Evolutionary conservation across 305 asterid genomes (phyloP), one percentile per base, ranked within the genome.

Genomic region (Fraxinus albicans): DNA sequence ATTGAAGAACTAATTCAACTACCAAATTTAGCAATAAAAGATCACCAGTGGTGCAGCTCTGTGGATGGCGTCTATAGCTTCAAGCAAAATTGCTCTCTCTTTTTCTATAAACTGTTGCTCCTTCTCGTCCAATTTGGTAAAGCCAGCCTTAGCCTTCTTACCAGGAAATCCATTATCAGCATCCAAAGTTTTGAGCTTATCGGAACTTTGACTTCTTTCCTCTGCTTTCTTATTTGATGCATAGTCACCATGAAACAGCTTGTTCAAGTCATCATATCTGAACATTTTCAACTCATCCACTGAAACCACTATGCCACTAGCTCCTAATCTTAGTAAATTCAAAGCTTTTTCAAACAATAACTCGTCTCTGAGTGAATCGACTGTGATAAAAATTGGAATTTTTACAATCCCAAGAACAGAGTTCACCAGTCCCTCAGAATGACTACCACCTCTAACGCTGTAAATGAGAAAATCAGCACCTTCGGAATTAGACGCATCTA

Each of bases 11-110:
- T 70, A 77, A 82, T 85, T 82, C 85, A 91, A 89, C 90, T 88
- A 86, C 90, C 93, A 92, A 91, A 91, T 79, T 88, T 86, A 90
- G 86, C 86, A 89, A 86, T 87, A 90, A 89, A 92, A 84, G 86
- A 91, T 97, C 97, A 96, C 99, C 98, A 90, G 93, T 82, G 98
- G 98, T 84, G 95, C 82, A 83, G 98, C 97, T 87, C 90, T 89
- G 83, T 88, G 85, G 88, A 97, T 91, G 87, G 86, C 88, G 83
- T 88, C 80, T 76, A 90, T 88, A 81, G 95, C 92, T 88, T 95
- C 94, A 86, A 82, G 88, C 92, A 95, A 84, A 83, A 90, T 70
- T 17, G 88, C 82, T 86, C 90, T 90, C 90, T 97, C 98, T 58
- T 83, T 90, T 83, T 88, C 94, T 82, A 95, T 79, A 77, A 95